These are phyloP conservation scores for Triglochin maritima DNA, from an alignment of 106 monocot genomes.

Conservation along the genomic window DNA sequence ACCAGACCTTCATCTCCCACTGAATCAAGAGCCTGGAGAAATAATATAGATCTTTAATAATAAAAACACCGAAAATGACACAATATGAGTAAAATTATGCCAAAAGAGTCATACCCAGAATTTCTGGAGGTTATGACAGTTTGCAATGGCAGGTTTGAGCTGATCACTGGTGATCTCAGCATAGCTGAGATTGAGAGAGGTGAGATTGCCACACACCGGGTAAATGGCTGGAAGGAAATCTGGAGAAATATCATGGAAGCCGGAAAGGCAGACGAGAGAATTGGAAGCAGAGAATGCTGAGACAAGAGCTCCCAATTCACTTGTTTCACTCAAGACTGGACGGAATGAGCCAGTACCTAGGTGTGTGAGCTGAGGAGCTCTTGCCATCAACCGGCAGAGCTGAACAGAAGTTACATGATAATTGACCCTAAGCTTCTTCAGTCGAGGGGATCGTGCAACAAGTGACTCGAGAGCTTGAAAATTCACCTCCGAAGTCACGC, in stretches of 20 bases:
- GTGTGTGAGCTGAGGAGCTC: constrained; percentile 61
- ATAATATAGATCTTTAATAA: too few species aligned
- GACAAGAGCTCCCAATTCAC: neutral
- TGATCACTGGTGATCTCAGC: constrained; percentile 10
- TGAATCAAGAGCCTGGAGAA: constrained; percentile 42
- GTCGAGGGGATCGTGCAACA: constrained; percentile 41
- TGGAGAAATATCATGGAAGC: constrained; percentile 5
- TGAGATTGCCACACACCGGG: constrained; percentile 13
- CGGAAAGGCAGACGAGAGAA: constrained; percentile 7
- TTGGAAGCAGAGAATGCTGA: constrained; percentile 7
- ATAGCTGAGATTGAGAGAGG: constrained; percentile 17
- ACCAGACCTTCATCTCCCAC: constrained; percentile 21
- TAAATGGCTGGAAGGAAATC: constrained; percentile 14
- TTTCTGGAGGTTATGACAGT: constrained; percentile 27
- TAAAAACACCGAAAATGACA: neutral
- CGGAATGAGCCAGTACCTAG: constrained; percentile 68
- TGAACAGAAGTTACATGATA: constrained; percentile 31
- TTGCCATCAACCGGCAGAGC: constrained; percentile 47
- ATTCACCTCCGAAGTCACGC: constrained; percentile 34
- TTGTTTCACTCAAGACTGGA: neutral
- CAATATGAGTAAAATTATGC: neutral
- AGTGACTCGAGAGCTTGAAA: constrained; percentile 54
- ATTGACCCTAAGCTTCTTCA: constrained; percentile 43
- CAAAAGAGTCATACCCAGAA: constrained; percentile 4
- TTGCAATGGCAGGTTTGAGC: constrained; percentile 5